Conservation (phyloP, 1,284 basidiomycete species). For the Boletellus deceptivus region DNA sequence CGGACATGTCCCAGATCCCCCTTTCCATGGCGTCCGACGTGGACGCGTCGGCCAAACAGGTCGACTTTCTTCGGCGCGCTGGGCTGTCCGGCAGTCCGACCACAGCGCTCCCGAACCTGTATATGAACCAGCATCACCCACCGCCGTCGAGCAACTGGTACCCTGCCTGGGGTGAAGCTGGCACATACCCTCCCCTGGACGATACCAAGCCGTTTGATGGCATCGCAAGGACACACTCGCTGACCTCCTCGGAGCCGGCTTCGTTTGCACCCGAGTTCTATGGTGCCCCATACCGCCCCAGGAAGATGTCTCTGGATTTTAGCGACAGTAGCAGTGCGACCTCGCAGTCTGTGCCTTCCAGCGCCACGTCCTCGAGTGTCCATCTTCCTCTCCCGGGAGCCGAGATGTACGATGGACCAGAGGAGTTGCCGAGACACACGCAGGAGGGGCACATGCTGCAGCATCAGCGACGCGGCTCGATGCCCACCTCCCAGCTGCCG, state of each 20-base stretch:
- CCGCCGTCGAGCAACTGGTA: slow-evolving; percentile 19
- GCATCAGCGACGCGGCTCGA: slow-evolving; percentile 20
- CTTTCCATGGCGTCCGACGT: slow-evolving; percentile 24
- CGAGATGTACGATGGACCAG: slow-evolving; percentile 24
- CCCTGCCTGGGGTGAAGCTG: slow-evolving; percentile 21
- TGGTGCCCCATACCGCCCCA: slow-evolving; percentile 25
- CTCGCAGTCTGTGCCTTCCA: slow-evolving; percentile 33
- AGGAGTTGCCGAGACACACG: slow-evolving; percentile 20
- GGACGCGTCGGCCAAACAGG: slow-evolving; percentile 48
- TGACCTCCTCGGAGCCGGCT: slow-evolving; percentile 19
- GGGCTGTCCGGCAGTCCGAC: slow-evolving; percentile 16
- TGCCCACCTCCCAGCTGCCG: slow-evolving; percentile 17
- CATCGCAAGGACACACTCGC: slow-evolving; percentile 15
- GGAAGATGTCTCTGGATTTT: slow-evolving; percentile 30
- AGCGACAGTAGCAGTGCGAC: slow-evolving; percentile 33
- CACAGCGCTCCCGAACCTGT: slow-evolving; percentile 15
- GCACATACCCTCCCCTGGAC: slow-evolving; percentile 22
- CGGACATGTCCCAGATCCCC: slow-evolving; percentile 22
- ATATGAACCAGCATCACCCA: slow-evolving; percentile 18
- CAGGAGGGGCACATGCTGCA: slow-evolving; percentile 19
- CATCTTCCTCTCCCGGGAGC: slow-evolving; percentile 39
- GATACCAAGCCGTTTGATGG: slow-evolving; percentile 28
- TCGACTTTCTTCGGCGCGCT: slow-evolving; percentile 41
- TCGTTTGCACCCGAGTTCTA: slow-evolving; percentile 28
- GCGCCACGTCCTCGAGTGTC: slow-evolving; percentile 40